Base-by-base conservation (phyloP, 164 flowering plant species). In the Magnolia officinalis region DNA sequence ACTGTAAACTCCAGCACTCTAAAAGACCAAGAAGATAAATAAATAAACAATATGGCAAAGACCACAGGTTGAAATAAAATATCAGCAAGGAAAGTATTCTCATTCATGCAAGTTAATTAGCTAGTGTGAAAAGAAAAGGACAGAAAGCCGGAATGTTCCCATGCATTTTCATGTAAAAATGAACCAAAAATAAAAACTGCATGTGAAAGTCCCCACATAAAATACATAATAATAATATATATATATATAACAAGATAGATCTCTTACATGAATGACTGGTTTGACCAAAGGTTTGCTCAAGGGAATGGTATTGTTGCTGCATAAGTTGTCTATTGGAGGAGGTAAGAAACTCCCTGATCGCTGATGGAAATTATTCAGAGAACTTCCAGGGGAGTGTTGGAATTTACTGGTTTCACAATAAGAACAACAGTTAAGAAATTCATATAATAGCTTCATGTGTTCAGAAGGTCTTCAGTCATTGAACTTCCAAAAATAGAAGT, bases 271-370 rank as follows among this genome's bases (percentile, higher is more conserved):
- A 29, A 61, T 10, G 6, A 31, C 66, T 73, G 67, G 26, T 45
- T 61, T 73, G 21, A 52, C 26, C 75, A 61, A n/a, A 18, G 67
- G 20, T 73, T 73, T 73, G 50, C 26, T 63, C 50, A n/a, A 29
- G 31, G 58, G n/a, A 21, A 51, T 52, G 45, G 14, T 31, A 37
- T n/a, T 59, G 67, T 73, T 73, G 66, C 51, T 7, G 19, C 50
- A 59, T 66, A 73, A 29, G 37, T 73, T 52, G 58, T 73, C 75
- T 59, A 61, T 16, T 59, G 75, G 75, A 73, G 75, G 67, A 73
- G 75, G 75, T 29, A 73, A 61, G 67, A 73, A 59, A 73, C 51
- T 59, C 66, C 75, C 75, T 3, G 75, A 59, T n/a, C 75, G 75
- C 23, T 52, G 66, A 20, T 73, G 75, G 21, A 61, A 61, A 61